These are phyloP conservation scores for Penicillium oxalicum DNA, from an alignment of 2,329 filamentous ascomycete species.

Conservation along the genomic window DNA sequence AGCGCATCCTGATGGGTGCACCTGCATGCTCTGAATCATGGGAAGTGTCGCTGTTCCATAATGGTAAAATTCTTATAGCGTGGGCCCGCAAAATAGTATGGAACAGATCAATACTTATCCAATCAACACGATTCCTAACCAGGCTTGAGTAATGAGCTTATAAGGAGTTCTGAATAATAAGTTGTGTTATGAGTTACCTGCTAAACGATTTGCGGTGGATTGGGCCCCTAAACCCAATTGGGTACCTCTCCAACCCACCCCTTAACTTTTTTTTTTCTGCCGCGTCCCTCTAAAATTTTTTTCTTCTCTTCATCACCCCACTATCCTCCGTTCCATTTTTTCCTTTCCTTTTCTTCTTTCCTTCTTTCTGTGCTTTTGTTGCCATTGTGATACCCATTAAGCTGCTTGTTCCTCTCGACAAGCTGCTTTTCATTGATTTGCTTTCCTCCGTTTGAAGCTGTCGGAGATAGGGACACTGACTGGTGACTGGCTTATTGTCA, in stretches of 20 bases:
- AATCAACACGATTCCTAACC: too few relatives aligned
- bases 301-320: conserved; percentile 13
- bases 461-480: conserved; percentile 15
- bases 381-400: conserved; percentile 25
- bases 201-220: conserved; percentile 1
- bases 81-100: too few relatives aligned
- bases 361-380: conserved; percentile 18
- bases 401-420: conserved; percentile 26
- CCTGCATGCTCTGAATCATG: too few relatives aligned
- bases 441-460: conserved; percentile 6
- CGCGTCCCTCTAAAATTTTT: conserved; percentile 7
- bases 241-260: conserved; percentile 4
- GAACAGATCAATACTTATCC: too few relatives aligned
- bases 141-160: too few relatives aligned
- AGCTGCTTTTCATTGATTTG: conserved; percentile 21
- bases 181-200: not conserved
- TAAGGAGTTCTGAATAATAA: too few relatives aligned
- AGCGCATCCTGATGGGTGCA: too few relatives aligned
- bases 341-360: conserved; percentile 15
- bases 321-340: conserved; percentile 18
- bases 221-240: conserved; percentile 16
- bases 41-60: too few relatives aligned
- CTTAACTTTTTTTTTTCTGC: conserved; percentile 19
- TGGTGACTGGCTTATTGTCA: not conserved
- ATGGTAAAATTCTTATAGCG: too few relatives aligned